Percentiles rank a stretch among this genome's conserved stretches.
Evolutionary conservation across 768 basidiomycete species (phyloP).

Genomic region (Ephemerocybe angulata): DNA sequence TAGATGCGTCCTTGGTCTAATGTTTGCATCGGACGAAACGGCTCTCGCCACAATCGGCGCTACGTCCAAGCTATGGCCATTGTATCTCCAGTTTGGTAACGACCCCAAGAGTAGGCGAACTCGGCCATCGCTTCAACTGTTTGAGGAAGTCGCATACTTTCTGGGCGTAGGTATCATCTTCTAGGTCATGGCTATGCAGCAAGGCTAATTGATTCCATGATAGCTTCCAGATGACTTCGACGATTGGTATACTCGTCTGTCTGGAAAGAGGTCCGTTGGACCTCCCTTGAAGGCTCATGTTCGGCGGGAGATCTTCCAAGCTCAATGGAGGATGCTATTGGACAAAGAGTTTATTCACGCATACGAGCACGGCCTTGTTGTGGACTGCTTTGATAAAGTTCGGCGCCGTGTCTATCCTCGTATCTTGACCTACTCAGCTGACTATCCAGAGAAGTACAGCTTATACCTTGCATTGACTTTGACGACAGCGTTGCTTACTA

Average conservation of each 20-base stretch:
- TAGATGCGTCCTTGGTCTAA: constrained; percentile 12
- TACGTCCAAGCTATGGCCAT: not conserved
- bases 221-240: constrained; percentile 16
- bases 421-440: constrained; percentile 9
- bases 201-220: constrained; percentile 5
- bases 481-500: not conserved
- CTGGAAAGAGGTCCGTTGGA: not conserved
- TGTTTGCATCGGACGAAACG: not conserved
- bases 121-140: not conserved
- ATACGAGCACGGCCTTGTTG: constrained; percentile 1
- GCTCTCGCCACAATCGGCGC: not conserved
- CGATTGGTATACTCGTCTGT: constrained; percentile 9
- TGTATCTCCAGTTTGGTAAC: not conserved
- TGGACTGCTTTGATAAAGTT: constrained; percentile 4
- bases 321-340: constrained; percentile 21
- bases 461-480: not conserved
- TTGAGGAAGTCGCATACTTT: constrained; percentile 1
- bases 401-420: constrained; percentile 3
- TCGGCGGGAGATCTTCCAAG: constrained; percentile 23
- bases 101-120: not conserved
- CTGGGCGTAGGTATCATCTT: not conserved
- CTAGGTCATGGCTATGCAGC: not conserved
- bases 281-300: not conserved
- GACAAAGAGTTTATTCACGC: constrained; percentile 4
- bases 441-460: constrained; percentile 8